Evolutionary conservation across 2,329 filamentous ascomycete species (phyloP), one percentile per base, ranked within the genome.

Genomic region (Diaporthe aspalathi): DNA sequence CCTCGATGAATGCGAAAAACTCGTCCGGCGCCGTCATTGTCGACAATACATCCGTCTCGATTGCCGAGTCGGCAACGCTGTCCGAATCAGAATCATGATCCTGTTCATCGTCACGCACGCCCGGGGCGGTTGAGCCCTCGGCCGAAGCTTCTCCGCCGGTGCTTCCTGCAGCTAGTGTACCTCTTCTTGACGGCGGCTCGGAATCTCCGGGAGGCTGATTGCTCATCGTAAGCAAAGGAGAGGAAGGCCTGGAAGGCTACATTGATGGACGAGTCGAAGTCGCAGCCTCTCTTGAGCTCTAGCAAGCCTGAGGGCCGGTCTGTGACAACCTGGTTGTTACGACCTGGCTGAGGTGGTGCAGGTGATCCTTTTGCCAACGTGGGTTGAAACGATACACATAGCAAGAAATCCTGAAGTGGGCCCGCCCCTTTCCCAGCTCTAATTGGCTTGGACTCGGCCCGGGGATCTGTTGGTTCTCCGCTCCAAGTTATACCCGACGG

Each of bases 21-120:
- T 60, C 70, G 11, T 60, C 56, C 4, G 56, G 56, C 20, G 67
- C 71, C 8, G 71, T 70, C 71, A 70, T 70, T 27, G 60, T 70
- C 6, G 68, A 70, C 12, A 70, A 27, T 22, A 62, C 38, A n/a
- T 70, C 49, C 12, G 63, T 65, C n/a, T 70, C 72, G 5, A 73
- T 50, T 11, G 72, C 72, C 50, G 72, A 73, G 62, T 73, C 72
- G 32, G 72, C 38, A 27, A 56, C 60, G 52, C 71, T 72, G 1
- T 56, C 40, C 53, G 52, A 57, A 22, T 68, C 67, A 22, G n/a
- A 35, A 22, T 29, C 63, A 17, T 45, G 5, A 40, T 68, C 54
- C 7, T 29, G 53, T 49, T 14, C 67, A 14, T 11, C 16, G 2
- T 50, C 11, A n/a, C 60, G 67, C 7, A 54, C 17, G 17, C 6